Evolutionary conservation across 176 grass and related monocot genomes (phyloP), one percentile per base, ranked within the genome.

Genomic region (Aegilops longissima): DNA sequence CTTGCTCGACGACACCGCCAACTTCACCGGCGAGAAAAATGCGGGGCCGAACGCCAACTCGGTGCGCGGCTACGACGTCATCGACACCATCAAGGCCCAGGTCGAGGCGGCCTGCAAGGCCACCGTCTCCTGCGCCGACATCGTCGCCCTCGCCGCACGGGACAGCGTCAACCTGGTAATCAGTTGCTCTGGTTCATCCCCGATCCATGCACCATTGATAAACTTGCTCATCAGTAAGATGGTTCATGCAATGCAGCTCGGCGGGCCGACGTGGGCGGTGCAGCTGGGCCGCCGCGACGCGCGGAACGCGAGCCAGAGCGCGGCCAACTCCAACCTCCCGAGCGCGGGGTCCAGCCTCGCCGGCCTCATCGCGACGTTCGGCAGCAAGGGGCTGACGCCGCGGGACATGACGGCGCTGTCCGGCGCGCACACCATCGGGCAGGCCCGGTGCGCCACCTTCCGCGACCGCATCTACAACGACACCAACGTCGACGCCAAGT

Each of bases 41-140:
- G 87, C 91, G 17, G 64, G 80, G 33, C 91, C 94, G 3, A 96
- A 96, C 73, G 85, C 82, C 61, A 92, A 96, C 78, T 95, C 95
- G 14, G 88, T 88, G 39, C 86, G 92, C 73, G 95, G 95, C 5
- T 97, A 87, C 88, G 93, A 93, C 67, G 92, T 97, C 17, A 93
- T 97, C 45, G 95, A 97, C 87, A 47, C 84, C 81, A 93, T 97
- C 86, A 97, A 97, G 90, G 27, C 77, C 18, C 86, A 82, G 74
- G 95, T 97, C 0, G 92, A 97, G 85, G 82, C 49, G 3, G 76
- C 89, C 35, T 97, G 95, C 86, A 73, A 38, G n/a, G 78, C 52
- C 81, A 93, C 89, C 29, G 91, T 98, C 42, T 98, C 95, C 20
- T 98, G 95, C 84, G 91, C 93, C 20, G 95, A 98, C 89, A 93